Evolutionary conservation across 164 flowering plant species (phyloP).

Genomic region (Tinospora cordifolia): DNA sequence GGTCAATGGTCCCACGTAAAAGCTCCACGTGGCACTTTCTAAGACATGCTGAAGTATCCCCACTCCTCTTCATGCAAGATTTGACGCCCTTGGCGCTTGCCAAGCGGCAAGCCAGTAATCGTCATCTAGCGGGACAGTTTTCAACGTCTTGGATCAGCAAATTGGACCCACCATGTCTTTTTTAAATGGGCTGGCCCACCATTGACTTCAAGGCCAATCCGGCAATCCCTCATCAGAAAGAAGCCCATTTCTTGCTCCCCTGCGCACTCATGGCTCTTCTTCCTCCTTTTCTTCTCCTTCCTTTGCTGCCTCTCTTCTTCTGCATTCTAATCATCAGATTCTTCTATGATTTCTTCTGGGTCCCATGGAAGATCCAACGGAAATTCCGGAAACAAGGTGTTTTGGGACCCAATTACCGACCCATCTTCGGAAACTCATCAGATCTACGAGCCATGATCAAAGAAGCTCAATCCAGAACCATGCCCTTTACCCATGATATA

Average conservation of each 20-base stretch:
- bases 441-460: conserved; percentile 20
- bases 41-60: too few relatives aligned
- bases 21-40: too few relatives aligned
- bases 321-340: conserved; percentile 6
- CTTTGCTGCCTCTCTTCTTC: neutral
- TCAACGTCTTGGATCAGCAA: neutral
- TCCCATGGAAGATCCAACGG: conserved; percentile 31
- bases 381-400: conserved; percentile 40
- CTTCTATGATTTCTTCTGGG: conserved; percentile 23
- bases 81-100: neutral
- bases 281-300: neutral
- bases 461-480: conserved; percentile 18
- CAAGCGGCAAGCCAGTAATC: too few relatives aligned
- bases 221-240: too few relatives aligned
- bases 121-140: neutral
- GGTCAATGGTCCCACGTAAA: too few relatives aligned
- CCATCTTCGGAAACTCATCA: conserved; percentile 29
- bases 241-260: neutral
- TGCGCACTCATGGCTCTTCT: conserved; percentile 10
- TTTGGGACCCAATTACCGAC: conserved; percentile 36
- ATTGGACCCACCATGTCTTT: neutral
- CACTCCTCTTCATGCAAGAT: neutral
- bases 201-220: too few relatives aligned
- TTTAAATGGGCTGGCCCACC: neutral
- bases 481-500: conserved; percentile 21